Evolutionary conservation across 73 alveolate species (phyloP).

Genomic region (Symbiodinium pilosum): DNA sequence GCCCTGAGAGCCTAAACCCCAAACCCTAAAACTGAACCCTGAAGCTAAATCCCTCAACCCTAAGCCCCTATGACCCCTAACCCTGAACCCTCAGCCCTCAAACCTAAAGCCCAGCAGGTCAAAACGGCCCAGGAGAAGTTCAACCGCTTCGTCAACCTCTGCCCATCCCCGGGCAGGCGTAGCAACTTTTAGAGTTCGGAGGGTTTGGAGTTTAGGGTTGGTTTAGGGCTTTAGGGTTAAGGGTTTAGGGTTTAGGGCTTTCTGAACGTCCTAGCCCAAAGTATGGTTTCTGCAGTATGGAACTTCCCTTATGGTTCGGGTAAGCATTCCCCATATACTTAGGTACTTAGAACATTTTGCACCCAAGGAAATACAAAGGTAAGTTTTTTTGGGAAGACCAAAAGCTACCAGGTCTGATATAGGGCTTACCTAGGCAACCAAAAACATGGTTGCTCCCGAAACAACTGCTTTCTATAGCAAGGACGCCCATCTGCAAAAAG

Average conservation of each 20-base stretch:
- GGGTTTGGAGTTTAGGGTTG: background rate
- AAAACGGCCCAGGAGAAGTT: conserved; percentile 12
- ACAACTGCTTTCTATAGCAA: too few species aligned
- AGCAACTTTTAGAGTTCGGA: background rate
- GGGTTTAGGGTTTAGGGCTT: background rate
- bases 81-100: background rate
- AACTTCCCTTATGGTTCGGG: too few species aligned
- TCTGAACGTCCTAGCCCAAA: too few species aligned
- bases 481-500: too few species aligned
- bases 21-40: background rate
- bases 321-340: too few species aligned
- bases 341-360: too few species aligned
- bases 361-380: too few species aligned
- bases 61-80: background rate
- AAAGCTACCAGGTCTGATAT: too few species aligned
- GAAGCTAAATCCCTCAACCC: background rate
- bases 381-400: too few species aligned
- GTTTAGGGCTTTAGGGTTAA: background rate
- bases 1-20: background rate
- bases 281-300: too few species aligned
- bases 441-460: too few species aligned
- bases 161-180: conserved; percentile 45
- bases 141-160: background rate
- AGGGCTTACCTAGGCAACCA: too few species aligned
- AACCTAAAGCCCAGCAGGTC: conserved; percentile 11